Evolutionary conservation across 441 rosid genomes (phyloP), one percentile per base, ranked within the genome.

Genomic region (Aquilaria agallochum): DNA sequence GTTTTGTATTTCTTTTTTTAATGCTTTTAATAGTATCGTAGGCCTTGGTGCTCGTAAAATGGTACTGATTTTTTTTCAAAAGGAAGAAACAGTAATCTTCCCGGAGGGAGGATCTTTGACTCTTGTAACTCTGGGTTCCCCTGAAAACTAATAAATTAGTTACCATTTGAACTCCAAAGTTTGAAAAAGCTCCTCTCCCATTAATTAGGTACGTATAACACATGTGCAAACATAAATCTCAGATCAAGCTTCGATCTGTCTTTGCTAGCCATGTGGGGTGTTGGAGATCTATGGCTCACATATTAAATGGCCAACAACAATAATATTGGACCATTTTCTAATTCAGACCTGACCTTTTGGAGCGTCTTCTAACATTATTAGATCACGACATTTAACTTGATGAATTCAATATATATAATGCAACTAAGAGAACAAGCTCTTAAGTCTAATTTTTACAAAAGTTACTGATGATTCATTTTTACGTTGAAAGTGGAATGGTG

Each of bases 221-320:
- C 31, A 32, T 49, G 53, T 44, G 51, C 9, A 63, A 47, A 63
- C 59, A 66, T 67, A 68, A 58, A 70, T 63, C 70, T 74, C 51
- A 47, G 73, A 62, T 71, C 6, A 58, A 65, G 42, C 42, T 36
- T 36, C 42, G 74, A 82, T 68, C 78, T 72, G 78, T 50, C 31
- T 40, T 33, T 80, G 81, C 51, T 60, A 70, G 74, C 82, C 88
- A 85, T 77, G 86, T 85, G 85, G 74, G 65, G 60, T 77, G 90
- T 70, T 72, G 79, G 79, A 52, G 54, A 40, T 58, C 48, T 55
- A 33, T 53, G 53, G 55, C 49, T 73, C 60, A 9, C 55, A 46
- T 78, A 74, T 65, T 82, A 47, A 76, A 78, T 76, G 68, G 14
- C 58, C 73, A 77, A 20, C 27, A 20, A 20, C 27, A 20, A 20